phyloP scores from a whole-genome alignment of 1,284 basidiomycete species.

The Pseudozyma sp. region DNA sequence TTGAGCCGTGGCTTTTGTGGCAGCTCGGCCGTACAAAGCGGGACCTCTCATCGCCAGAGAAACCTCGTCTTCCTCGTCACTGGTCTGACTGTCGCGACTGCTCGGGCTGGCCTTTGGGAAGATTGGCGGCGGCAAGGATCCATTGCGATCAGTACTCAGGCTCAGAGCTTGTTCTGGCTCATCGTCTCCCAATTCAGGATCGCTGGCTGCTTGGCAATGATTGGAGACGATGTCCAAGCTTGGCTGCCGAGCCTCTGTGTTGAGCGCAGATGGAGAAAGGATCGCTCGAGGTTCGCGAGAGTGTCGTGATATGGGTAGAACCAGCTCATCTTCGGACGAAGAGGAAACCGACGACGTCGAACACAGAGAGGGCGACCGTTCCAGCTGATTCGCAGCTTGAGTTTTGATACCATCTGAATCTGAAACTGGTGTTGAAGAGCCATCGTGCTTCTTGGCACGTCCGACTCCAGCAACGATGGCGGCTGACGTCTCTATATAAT shows the following conservation, averaged over 20 bases:
- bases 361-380: not conserved
- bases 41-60: slow-evolving; percentile 19
- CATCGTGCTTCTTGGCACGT: not conserved
- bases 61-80: slow-evolving; percentile 34
- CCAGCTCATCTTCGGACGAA: slow-evolving; percentile 29
- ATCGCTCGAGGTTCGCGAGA: slow-evolving; percentile 2
- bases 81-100: not conserved
- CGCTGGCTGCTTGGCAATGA: not conserved
- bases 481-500: slow-evolving; percentile 32
- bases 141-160: slow-evolving; percentile 8
- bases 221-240: not conserved
- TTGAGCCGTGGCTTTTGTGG: not conserved
- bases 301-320: slow-evolving; percentile 13
- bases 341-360: slow-evolving; percentile 9
- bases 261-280: not conserved
- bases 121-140: not conserved
- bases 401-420: not conserved
- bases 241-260: not conserved
- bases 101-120: not conserved
- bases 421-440: not conserved
- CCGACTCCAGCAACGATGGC: not conserved
- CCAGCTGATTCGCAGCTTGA: not conserved
- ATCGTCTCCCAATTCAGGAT: slow-evolving; percentile 22
- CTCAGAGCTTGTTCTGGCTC: slow-evolving; percentile 21
- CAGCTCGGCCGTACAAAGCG: not conserved